Conservation (phyloP, 306 rosid species). For the Mimosa bimucronata region DNA sequence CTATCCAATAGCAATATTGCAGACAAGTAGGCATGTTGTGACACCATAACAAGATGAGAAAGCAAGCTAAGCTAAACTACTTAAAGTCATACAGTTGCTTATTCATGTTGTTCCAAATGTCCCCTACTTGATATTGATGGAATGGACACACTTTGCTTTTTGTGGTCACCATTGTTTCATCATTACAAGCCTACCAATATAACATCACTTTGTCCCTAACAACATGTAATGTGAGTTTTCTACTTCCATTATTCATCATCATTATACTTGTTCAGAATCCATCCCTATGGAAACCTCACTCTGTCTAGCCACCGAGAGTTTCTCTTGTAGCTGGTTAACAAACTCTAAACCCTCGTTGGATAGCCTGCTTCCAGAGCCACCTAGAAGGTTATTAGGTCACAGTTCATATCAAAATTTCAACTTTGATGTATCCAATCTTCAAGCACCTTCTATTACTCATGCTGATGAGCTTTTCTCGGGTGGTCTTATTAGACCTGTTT, state of each 20-base stretch:
- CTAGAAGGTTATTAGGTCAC: not conserved
- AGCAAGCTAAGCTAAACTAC: conserved; percentile 30
- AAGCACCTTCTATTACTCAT: conserved; percentile 49
- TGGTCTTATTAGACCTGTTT: conserved; percentile 53
- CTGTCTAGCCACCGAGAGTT: conserved; percentile 70
- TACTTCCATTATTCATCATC: conserved; percentile 25
- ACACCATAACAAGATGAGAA: conserved; percentile 37
- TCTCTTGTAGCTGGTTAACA: conserved; percentile 69
- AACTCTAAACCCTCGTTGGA: conserved; percentile 37
- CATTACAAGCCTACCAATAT: conserved; percentile 44
- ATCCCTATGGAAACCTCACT: conserved; percentile 48
- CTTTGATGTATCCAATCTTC: conserved; percentile 48
- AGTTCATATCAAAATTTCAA: conserved; percentile 46
- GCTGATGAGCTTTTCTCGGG: conserved; percentile 74
- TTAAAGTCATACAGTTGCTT: conserved; percentile 44
- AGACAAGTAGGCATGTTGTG: conserved; percentile 17
- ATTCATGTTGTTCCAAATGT: conserved; percentile 58
- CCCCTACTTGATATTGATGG: conserved; percentile 56
- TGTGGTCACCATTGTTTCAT: conserved; percentile 59
- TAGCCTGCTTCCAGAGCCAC: not conserved
- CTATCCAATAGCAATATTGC: conserved; percentile 13
- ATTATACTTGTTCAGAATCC: not conserved
- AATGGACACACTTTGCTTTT: conserved; percentile 51
- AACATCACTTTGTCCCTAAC: conserved; percentile 44
- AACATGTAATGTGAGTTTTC: conserved; percentile 34